Evolutionary conservation across 2,329 filamentous ascomycete genomes (phyloP).

Genomic region (Daldinia sp.): DNA sequence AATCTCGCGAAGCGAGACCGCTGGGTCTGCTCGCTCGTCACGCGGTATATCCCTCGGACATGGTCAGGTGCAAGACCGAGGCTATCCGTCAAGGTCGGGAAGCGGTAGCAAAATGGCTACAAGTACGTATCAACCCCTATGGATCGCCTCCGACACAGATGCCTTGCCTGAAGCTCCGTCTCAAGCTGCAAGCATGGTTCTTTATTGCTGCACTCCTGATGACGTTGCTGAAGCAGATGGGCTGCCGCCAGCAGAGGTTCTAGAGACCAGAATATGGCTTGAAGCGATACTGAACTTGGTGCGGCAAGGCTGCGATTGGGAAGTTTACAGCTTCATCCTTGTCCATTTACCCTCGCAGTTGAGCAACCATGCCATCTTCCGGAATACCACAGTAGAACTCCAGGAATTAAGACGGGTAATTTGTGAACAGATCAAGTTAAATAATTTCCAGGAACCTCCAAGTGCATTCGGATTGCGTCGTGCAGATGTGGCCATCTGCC

Average conservation of each 20-base stretch:
- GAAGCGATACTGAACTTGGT: conserved; percentile 80
- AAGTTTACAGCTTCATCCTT: conserved; percentile 90
- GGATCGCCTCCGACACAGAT: conserved; percentile 68
- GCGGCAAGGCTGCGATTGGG: conserved; percentile 83
- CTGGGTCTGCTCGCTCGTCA: conserved; percentile 56
- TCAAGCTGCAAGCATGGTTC: conserved; percentile 62
- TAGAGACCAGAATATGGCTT: conserved; percentile 78
- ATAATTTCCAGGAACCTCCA: conserved; percentile 85
- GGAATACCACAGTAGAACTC: conserved; percentile 78
- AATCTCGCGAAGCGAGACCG: conserved; percentile 60
- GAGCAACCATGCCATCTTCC: conserved; percentile 89
- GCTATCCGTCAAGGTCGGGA: conserved; percentile 56
- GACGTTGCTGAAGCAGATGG: conserved; percentile 38
- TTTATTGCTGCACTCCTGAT: conserved; percentile 58
- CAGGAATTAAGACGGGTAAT: conserved; percentile 79
- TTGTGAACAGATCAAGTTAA: conserved; percentile 84
- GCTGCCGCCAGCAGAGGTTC: conserved; percentile 53
- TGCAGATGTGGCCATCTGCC: conserved; percentile 87
- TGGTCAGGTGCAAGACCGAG: conserved; percentile 58
- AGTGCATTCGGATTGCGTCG: conserved; percentile 82
- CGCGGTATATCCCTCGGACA: conserved; percentile 68
- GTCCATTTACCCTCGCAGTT: conserved; percentile 89
- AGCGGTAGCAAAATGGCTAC: conserved; percentile 55
- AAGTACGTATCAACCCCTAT: conserved; percentile 64
- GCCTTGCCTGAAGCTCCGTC: conserved; percentile 65